Evolutionary conservation across 768 basidiomycete species (phyloP).

Genomic region (Boletus sp.): DNA sequence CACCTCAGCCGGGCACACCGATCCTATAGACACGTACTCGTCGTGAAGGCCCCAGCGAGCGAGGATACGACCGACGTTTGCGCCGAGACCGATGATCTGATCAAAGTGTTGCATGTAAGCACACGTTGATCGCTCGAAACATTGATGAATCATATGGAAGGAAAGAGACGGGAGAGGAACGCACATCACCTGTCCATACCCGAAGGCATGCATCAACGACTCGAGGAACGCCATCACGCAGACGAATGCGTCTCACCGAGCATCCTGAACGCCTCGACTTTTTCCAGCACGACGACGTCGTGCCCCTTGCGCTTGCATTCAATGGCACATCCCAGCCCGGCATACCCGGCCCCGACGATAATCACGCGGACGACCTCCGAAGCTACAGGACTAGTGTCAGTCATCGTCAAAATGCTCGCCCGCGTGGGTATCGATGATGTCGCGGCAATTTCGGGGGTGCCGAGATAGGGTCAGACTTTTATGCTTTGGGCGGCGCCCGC

Average conservation of each 20-base stretch:
- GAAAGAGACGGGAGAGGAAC: background rate
- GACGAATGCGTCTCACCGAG: slow-evolving; percentile 11
- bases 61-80: slow-evolving; percentile 28
- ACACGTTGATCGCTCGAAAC: background rate
- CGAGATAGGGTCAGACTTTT: background rate
- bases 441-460: too few relatives aligned
- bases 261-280: slow-evolving; percentile 10
- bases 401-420: background rate
- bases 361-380: background rate
- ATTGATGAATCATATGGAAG: background rate
- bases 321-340: slow-evolving; percentile 29
- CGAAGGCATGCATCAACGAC: background rate
- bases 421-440: background rate
- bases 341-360: slow-evolving; percentile 28
- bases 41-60: slow-evolving; percentile 30
- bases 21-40: slow-evolving; percentile 2
- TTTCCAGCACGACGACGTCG: slow-evolving; percentile 28
- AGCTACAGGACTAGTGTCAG: background rate
- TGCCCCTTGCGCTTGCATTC: slow-evolving; percentile 26
- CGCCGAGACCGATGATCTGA: slow-evolving; percentile 21
- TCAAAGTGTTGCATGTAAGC: background rate
- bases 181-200: background rate
- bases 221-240: background rate
- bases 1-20: background rate
- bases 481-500: background rate